These are phyloP conservation scores for Phoma herbarum DNA, from an alignment of 2,329 filamentous ascomycete species.

Conservation along the genomic window DNA sequence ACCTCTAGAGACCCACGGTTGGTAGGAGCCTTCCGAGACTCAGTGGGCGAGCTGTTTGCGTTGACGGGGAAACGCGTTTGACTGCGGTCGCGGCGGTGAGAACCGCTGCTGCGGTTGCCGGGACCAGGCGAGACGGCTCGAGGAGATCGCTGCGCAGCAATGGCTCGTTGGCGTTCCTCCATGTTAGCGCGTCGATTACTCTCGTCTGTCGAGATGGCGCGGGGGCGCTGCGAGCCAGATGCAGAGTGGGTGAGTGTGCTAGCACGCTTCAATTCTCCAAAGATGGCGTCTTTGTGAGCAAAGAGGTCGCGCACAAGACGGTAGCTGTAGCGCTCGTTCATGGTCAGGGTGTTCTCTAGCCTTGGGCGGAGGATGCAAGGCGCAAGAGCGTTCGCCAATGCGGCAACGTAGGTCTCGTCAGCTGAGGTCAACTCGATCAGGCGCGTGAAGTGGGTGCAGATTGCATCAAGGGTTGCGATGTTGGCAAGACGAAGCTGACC, in stretches of 20 bases:
- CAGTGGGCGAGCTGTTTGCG: constrained; percentile 62
- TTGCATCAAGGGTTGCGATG: constrained; percentile 97
- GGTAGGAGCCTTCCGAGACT: constrained; percentile 64
- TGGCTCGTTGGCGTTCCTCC: constrained; percentile 88
- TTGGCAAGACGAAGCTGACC: constrained; percentile 95
- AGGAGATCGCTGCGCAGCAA: constrained; percentile 68
- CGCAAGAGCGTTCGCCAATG: constrained; percentile 77
- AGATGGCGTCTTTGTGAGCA: constrained; percentile 92
- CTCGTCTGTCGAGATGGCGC: constrained; percentile 93
- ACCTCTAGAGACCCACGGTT: constrained; percentile 80
- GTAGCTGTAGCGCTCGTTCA: constrained; percentile 94
- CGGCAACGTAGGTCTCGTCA: constrained; percentile 82
- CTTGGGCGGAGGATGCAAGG: constrained; percentile 90
- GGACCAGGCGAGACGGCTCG: constrained; percentile 78
- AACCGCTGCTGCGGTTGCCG: constrained; percentile 54
- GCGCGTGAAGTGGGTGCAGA: constrained; percentile 97
- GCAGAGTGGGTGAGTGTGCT: constrained; percentile 71
- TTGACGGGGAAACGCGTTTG: constrained; percentile 82
- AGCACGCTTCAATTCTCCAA: constrained; percentile 93
- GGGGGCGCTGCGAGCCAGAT: constrained; percentile 70
- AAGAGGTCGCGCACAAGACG: constrained; percentile 92
- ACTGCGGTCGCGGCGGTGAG: constrained; percentile 77
- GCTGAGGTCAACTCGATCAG: constrained; percentile 96
- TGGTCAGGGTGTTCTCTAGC: constrained; percentile 85
- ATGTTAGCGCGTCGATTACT: constrained; percentile 92